phyloP scores from a whole-genome alignment of 306 rosid genomes.

The Trifolium dubium region DNA sequence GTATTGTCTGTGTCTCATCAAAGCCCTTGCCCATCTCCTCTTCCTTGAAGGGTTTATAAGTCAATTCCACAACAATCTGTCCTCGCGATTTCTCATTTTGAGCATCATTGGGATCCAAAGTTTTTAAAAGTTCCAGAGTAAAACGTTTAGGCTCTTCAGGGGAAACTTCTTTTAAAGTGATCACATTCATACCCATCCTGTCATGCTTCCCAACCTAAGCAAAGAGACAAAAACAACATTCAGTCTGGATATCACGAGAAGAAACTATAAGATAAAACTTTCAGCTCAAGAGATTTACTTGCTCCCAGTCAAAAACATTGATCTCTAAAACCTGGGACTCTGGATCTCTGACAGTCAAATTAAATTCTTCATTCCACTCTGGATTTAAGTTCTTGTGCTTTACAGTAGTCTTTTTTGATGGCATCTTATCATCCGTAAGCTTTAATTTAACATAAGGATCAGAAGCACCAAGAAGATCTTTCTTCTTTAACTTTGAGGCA shows the following conservation, averaged over 20 bases:
- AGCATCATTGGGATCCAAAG: conserved; percentile 59
- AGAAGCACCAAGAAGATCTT: conserved; percentile 86
- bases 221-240: conserved; percentile 25
- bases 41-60: conserved; percentile 78
- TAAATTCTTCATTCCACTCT: conserved; percentile 94
- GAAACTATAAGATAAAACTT: conserved; percentile 30
- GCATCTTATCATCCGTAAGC: conserved; percentile 73
- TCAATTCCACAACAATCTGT: conserved; percentile 76
- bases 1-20: conserved; percentile 54
- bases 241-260: conserved; percentile 34
- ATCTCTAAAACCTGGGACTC: conserved; percentile 69
- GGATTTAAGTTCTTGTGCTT: conserved; percentile 91
- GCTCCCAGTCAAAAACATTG: conserved; percentile 84
- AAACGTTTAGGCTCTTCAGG: conserved; percentile 64
- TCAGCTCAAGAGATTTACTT: conserved; percentile 52
- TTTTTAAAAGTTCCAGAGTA: conserved; percentile 80
- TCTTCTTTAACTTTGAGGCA: conserved; percentile 77
- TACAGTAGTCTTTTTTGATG: conserved; percentile 83
- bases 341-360: conserved; percentile 75
- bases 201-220: conserved; percentile 81
- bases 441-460: conserved; percentile 90
- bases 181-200: conserved; percentile 80
- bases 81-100: conserved; percentile 80
- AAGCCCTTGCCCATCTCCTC: conserved; percentile 62
- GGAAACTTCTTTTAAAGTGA: conserved; percentile 69